These are phyloP conservation scores for Phytopythium montanum DNA, from an alignment of 352 stramenopile species.

Conservation along the genomic window DNA sequence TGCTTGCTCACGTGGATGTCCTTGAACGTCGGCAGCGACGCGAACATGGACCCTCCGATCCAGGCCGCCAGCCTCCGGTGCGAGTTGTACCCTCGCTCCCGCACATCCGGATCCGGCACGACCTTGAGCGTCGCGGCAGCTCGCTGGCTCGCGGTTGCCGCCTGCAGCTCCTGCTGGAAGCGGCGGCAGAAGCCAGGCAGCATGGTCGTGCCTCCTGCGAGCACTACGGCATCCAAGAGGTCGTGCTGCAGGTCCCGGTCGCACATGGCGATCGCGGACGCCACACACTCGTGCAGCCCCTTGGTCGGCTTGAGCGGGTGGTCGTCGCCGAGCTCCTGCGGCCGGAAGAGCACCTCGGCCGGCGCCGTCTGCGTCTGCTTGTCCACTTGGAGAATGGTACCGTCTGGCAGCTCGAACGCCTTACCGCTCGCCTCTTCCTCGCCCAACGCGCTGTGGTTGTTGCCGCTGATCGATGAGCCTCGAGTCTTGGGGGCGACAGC, in stretches of 20 bases:
- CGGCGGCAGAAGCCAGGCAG: conserved; percentile 77
- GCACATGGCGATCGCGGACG: conserved; percentile 84
- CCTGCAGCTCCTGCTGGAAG: conserved; percentile 65
- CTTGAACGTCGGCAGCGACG: conserved; percentile 82
- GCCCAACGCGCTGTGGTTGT: background rate
- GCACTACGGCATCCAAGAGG: conserved; percentile 67
- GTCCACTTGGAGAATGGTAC: conserved; percentile 84
- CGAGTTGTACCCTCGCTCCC: conserved; percentile 85
- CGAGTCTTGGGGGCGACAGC: conserved; percentile 25
- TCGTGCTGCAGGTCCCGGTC: conserved; percentile 84
- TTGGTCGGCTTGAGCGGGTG: conserved; percentile 64
- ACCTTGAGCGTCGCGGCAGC: conserved; percentile 31
- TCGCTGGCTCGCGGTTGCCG: conserved; percentile 17
- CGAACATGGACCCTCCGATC: conserved; percentile 90
- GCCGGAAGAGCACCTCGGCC: conserved; percentile 82
- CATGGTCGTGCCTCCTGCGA: conserved; percentile 86
- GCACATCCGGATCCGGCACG: conserved; percentile 73
- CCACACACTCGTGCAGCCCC: conserved; percentile 81
- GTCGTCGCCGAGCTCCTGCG: conserved; percentile 91
- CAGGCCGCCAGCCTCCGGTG: conserved; percentile 84
- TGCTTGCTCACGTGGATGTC: conserved; percentile 87
- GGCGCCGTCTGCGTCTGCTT: conserved; percentile 60
- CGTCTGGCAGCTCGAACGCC: conserved; percentile 79
- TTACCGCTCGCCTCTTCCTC: conserved; percentile 36
- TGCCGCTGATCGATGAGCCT: background rate